phyloP scores from a whole-genome alignment of 352 stramenopile species.

The Pythium oligandrum region DNA sequence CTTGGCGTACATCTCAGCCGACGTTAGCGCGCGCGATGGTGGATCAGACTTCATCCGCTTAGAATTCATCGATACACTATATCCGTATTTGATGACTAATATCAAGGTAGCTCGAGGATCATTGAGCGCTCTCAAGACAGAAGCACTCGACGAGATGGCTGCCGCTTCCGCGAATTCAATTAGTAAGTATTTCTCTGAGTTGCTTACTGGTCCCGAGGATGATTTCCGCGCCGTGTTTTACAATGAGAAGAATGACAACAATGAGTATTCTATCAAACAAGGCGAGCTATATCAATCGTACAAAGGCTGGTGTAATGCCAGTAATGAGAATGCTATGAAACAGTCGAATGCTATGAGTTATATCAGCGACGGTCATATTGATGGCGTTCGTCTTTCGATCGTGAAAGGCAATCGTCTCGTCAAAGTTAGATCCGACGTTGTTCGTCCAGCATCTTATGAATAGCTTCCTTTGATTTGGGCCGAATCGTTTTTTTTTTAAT shows the following conservation, averaged over 20 bases:
- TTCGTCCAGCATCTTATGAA: no score
- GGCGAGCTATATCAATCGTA: slow-evolving; percentile 7
- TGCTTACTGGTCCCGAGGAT: slow-evolving; percentile 8
- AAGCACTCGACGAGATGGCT: slow-evolving; percentile 9
- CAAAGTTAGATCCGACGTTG: no score
- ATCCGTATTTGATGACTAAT: slow-evolving; percentile 8
- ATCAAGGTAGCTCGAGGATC: slow-evolving; percentile 4
- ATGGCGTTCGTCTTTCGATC: no score
- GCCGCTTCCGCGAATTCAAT: slow-evolving; percentile 11
- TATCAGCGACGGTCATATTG: no score
- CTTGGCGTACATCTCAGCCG: no score
- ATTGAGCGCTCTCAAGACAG: slow-evolving; percentile 4
- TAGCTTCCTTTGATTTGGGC: no score
- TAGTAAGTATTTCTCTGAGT: slow-evolving; percentile 9
- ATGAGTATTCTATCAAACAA: slow-evolving; percentile 10
- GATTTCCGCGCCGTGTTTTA: slow-evolving; percentile 8
- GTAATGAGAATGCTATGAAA: no score
- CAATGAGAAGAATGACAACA: slow-evolving; percentile 3
- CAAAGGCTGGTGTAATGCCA: slow-evolving; percentile 6
- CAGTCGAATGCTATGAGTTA: no score
- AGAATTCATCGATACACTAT: slow-evolving; percentile 11
- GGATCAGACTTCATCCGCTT: no score
- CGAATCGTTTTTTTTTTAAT: no score
- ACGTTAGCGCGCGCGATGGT: no score
- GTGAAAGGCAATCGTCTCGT: no score